A percentile compares a stretch with the other conserved stretches of the same genome.
Evolutionary conservation across 345 rosid genomes (phyloP).

Genomic region (Firmiana major): DNA sequence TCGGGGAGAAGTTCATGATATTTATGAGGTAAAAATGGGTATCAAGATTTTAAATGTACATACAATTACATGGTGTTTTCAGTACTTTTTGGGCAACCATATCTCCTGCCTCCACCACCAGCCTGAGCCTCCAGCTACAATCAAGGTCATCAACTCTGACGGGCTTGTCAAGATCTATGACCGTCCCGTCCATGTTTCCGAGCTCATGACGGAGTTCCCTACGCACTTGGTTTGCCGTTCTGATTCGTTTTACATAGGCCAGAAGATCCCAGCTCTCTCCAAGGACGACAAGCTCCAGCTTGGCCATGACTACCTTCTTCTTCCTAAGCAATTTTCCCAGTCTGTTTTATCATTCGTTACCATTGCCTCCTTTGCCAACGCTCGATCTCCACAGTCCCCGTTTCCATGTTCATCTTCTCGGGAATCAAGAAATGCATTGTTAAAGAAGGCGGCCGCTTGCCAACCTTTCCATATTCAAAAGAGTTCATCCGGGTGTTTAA

Average conservation of each 20-base stretch:
- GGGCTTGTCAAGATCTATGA: conserved; percentile 60
- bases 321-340: conserved; percentile 67
- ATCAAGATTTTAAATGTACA: conserved; percentile 19
- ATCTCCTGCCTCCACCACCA: conserved; percentile 35
- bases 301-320: conserved; percentile 76
- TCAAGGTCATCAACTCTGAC: conserved; percentile 65
- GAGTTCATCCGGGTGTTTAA: conserved; percentile 46
- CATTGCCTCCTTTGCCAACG: conserved; percentile 49
- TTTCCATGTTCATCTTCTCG: conserved; percentile 4
- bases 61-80: conserved; percentile 13
- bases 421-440: conserved; percentile 20
- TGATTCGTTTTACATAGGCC: conserved; percentile 76
- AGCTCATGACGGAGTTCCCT: conserved; percentile 59
- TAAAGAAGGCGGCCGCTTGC: conserved; percentile 28
- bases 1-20: not conserved
- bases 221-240: conserved; percentile 80
- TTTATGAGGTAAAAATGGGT: not conserved
- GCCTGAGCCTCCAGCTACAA: conserved; percentile 3
- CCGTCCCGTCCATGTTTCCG: conserved; percentile 50
- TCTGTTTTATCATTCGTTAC: conserved; percentile 61
- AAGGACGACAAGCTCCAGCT: conserved; percentile 61
- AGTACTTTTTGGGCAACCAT: conserved; percentile 28
- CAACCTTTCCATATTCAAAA: conserved; percentile 65
- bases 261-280: conserved; percentile 63
- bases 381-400: not conserved